A percentile compares a stretch with the other conserved stretches of the same genome.
phyloP scores from a whole-genome alignment of 441 rosid species.

The Macaranga tanarius region DNA sequence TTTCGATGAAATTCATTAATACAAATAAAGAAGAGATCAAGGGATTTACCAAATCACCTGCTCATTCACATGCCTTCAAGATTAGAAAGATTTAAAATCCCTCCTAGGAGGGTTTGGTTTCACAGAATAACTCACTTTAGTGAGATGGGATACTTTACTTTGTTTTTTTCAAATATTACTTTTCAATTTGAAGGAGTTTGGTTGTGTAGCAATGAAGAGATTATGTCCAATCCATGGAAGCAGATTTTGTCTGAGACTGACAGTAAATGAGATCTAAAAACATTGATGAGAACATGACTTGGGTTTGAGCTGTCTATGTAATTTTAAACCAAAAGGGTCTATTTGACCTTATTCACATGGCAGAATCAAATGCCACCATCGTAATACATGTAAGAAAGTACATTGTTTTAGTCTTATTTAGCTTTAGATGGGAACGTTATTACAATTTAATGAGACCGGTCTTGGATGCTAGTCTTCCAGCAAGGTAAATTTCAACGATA shows the following conservation, averaged over 20 bases:
- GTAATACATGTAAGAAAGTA: not conserved
- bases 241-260: not conserved
- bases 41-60: not conserved
- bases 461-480: not conserved
- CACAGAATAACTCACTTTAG: not conserved
- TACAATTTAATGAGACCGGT: not conserved
- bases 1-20: not conserved
- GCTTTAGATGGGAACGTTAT: not conserved
- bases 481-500: conserved; percentile 11
- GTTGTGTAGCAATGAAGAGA: no score
- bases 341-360: not conserved
- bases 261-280: not conserved
- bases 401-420: not conserved
- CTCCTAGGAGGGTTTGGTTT: not conserved
- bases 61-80: not conserved
- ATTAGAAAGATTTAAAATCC: not conserved
- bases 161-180: no score
- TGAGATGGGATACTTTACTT: not conserved
- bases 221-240: not conserved
- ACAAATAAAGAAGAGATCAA: not conserved
- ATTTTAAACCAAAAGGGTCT: not conserved
- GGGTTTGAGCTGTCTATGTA: not conserved
- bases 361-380: not conserved
- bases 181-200: not conserved
- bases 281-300: not conserved